phyloP scores from a whole-genome alignment of 2,329 filamentous ascomycete species.

The Aspergillus fructus region DNA sequence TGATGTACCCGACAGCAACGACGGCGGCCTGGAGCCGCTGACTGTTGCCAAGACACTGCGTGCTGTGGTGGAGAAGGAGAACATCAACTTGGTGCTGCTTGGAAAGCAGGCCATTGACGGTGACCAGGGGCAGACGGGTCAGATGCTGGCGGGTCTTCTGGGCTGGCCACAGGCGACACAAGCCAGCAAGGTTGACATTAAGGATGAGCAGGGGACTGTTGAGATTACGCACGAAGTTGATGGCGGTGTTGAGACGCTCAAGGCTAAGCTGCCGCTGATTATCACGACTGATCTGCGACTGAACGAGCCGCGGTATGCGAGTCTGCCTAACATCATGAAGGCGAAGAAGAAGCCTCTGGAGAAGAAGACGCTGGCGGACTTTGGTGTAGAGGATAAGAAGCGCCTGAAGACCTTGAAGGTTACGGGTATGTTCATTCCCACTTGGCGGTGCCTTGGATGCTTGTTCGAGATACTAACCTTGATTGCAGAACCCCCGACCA shows the following conservation, averaged over 20 bases:
- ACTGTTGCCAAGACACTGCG: slow-evolving; percentile 87
- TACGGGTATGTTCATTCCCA: slow-evolving; percentile 57
- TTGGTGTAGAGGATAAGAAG: slow-evolving; percentile 70
- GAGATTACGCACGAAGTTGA: slow-evolving; percentile 90
- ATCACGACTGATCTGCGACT: slow-evolving; percentile 92
- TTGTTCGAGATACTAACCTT: neutral
- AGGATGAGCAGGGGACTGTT: slow-evolving; percentile 65
- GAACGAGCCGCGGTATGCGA: slow-evolving; percentile 94
- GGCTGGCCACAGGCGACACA: slow-evolving; percentile 95
- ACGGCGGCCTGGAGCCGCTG: slow-evolving; percentile 72
- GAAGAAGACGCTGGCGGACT: slow-evolving; percentile 84
- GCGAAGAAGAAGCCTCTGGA: slow-evolving; percentile 99
- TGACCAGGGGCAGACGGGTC: slow-evolving; percentile 91
- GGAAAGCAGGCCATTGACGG: slow-evolving; percentile 99
- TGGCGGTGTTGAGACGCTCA: slow-evolving; percentile 87
- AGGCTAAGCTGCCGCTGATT: slow-evolving; percentile 82
- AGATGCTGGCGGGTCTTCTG: slow-evolving; percentile 92
- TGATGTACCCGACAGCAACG: slow-evolving; percentile 70
- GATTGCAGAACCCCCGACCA: slow-evolving; percentile 71
- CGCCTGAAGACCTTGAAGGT: slow-evolving; percentile 90
- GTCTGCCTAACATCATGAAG: slow-evolving; percentile 99
- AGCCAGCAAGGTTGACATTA: slow-evolving; percentile 78
- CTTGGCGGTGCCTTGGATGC: neutral
- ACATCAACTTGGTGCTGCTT: slow-evolving; percentile 86
- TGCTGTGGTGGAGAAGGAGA: slow-evolving; percentile 76